Conservation (phyloP, 1,139 yeast species). For the Zhuliangozyma blackwelliae region DNA sequence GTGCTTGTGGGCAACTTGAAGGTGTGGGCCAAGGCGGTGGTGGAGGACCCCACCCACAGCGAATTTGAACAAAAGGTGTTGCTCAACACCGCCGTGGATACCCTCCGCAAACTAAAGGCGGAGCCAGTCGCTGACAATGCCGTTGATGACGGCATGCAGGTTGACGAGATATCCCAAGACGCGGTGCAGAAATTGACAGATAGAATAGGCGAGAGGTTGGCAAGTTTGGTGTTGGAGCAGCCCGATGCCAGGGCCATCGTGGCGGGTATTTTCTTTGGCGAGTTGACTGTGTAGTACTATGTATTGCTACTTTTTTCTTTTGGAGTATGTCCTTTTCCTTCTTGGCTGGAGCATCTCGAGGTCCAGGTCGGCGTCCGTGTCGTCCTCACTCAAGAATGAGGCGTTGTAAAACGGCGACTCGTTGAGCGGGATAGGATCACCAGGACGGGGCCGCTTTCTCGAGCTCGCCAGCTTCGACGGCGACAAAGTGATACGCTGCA, state of each 20-base stretch:
- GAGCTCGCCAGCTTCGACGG: slow-evolving; percentile 10
- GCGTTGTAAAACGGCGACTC: slow-evolving; percentile 31
- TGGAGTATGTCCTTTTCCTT: slow-evolving; percentile 7
- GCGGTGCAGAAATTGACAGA: slow-evolving; percentile 44
- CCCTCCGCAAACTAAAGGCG: slow-evolving; percentile 44
- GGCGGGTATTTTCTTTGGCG: slow-evolving; percentile 79
- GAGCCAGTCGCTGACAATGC: background rate
- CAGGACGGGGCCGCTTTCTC: slow-evolving; percentile 22
- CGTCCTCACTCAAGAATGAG: slow-evolving; percentile 2
- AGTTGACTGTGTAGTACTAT: slow-evolving; percentile 23
- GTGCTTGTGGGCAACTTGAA: slow-evolving; percentile 79
- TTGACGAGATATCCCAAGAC: slow-evolving; percentile 37
- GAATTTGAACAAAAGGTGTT: slow-evolving; percentile 44
- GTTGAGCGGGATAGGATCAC: slow-evolving; percentile 28
- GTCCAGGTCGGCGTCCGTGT: slow-evolving; percentile 14
- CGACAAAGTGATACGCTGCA: slow-evolving; percentile 13
- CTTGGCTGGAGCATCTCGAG: slow-evolving; percentile 5
- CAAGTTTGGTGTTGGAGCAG: slow-evolving; percentile 46
- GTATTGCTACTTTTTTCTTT: slow-evolving; percentile 7
- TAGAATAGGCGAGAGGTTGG: slow-evolving; percentile 60
- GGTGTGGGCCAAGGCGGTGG: slow-evolving; percentile 68
- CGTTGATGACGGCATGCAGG: slow-evolving; percentile 28
- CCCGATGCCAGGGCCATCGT: slow-evolving; percentile 54
- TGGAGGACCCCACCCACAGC: slow-evolving; percentile 27
- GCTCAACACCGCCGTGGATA: slow-evolving; percentile 49